Evolutionary conservation across 768 basidiomycete species (phyloP).

Genomic region (Saitozyma sp.): DNA sequence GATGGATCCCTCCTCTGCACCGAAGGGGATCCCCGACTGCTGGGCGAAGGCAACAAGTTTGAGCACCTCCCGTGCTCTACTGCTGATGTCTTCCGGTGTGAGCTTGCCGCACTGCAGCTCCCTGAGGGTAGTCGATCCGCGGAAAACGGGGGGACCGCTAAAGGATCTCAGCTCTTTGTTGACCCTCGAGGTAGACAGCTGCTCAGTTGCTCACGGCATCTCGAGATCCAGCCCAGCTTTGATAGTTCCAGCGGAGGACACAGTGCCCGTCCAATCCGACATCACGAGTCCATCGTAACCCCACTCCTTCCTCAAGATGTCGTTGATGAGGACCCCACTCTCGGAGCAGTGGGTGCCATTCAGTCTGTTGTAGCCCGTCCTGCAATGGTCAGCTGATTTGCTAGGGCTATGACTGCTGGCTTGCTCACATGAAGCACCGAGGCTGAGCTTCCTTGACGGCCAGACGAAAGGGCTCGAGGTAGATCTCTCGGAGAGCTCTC

Average conservation of each 20-base stretch:
- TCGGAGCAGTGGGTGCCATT: constrained; percentile 65
- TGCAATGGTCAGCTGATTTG: too few species aligned
- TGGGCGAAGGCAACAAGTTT: too few species aligned
- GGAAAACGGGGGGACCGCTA: too few species aligned
- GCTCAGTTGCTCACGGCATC: constrained; percentile 21
- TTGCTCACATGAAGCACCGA: constrained; percentile 6
- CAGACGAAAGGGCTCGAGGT: constrained; percentile 59
- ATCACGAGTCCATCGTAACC: constrained; percentile 63
- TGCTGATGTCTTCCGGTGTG: too few species aligned
- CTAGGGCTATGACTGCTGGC: constrained; percentile 67
- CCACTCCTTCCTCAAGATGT: constrained; percentile 68
- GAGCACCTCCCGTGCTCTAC: too few species aligned
- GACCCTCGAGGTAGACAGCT: not conserved
- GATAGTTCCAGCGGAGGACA: constrained; percentile 56
- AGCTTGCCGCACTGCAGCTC: too few species aligned
- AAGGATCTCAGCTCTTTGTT: not conserved
- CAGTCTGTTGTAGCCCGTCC: constrained; percentile 60
- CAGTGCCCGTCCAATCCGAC: constrained; percentile 55
- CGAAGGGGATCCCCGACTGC: too few species aligned
- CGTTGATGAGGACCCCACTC: constrained; percentile 58
- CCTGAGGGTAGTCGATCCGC: too few species aligned
- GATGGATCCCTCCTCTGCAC: too few species aligned
- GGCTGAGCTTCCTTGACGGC: constrained; percentile 55
- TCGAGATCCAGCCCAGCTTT: constrained; percentile 63
- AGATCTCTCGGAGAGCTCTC: constrained; percentile 69